These are phyloP conservation scores for Tricholoma terreum DNA, from an alignment of 768 basidiomycete genomes.

Conservation along the genomic window DNA sequence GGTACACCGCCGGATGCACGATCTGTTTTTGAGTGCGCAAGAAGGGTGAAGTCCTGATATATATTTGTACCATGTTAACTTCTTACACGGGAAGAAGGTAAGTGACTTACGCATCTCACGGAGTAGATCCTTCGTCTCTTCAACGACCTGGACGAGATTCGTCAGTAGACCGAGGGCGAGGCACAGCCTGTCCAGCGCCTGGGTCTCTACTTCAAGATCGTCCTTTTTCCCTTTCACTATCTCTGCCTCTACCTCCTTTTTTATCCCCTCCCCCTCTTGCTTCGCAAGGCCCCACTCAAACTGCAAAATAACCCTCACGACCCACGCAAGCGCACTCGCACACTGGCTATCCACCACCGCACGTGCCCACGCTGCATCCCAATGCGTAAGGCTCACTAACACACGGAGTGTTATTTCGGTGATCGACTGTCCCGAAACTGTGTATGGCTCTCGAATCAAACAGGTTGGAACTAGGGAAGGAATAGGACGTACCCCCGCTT, in stretches of 20 bases:
- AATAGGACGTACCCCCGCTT: constrained; percentile 17
- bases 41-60: constrained; percentile 45
- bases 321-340: constrained; percentile 37
- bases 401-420: constrained; percentile 59
- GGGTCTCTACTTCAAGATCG: constrained; percentile 25
- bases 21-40: constrained; percentile 46
- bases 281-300: neutral
- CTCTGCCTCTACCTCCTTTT: constrained; percentile 1
- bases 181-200: constrained; percentile 67
- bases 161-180: constrained; percentile 73
- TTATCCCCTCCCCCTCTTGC: constrained; percentile 9
- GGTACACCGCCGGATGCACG: constrained; percentile 51
- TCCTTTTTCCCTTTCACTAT: constrained; percentile 11
- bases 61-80: neutral
- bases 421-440: constrained; percentile 35
- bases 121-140: constrained; percentile 43
- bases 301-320: constrained; percentile 42
- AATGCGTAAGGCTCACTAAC: constrained; percentile 70
- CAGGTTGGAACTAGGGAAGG: neutral
- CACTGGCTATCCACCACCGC: constrained; percentile 46
- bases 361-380: constrained; percentile 52
- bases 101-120: constrained; percentile 47
- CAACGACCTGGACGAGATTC: constrained; percentile 66
- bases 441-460: neutral
- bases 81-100: neutral